Conservation (phyloP, 176 grass and related monocot species). For the Eleusine indica region DNA sequence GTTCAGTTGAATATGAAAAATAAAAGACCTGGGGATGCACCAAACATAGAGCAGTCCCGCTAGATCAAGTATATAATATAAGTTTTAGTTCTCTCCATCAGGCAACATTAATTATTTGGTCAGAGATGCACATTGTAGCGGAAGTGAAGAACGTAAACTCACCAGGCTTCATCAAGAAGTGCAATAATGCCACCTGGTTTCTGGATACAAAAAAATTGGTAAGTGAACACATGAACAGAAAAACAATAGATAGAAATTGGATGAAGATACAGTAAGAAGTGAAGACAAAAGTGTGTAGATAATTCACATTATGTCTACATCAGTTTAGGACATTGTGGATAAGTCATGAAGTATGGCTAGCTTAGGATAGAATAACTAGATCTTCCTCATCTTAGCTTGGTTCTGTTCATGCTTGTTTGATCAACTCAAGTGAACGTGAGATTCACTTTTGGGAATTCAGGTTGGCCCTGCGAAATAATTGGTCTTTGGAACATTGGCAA, state of each 20-base stretch:
- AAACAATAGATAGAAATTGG: constrained; percentile 19
- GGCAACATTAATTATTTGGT: constrained; percentile 21
- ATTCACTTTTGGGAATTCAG: background rate
- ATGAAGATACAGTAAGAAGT: constrained; percentile 17
- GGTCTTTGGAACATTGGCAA: background rate
- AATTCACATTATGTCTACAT: constrained; percentile 23
- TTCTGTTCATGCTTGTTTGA: background rate
- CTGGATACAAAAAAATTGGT: constrained; percentile 61
- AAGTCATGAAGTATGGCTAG: constrained; percentile 20
- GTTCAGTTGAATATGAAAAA: constrained; percentile 2
- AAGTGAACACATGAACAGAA: constrained; percentile 27
- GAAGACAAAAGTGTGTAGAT: constrained; percentile 14
- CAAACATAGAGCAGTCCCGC: constrained; percentile 16
- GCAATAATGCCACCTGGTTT: constrained; percentile 97
- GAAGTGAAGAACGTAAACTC: constrained; percentile 40
- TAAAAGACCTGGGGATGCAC: constrained; percentile 13
- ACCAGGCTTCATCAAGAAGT: constrained; percentile 98
- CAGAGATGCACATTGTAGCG: background rate
- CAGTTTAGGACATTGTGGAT: background rate
- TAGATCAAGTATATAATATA: constrained; percentile 25
- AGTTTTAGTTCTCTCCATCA: constrained; percentile 34
- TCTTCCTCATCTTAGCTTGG: constrained; percentile 14
- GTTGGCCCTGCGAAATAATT: background rate
- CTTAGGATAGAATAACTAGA: constrained; percentile 27
- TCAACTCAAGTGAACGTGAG: constrained; percentile 20